Evolutionary conservation across 1,139 yeast species (phyloP).

Genomic region (Taiozyma sp.): DNA sequence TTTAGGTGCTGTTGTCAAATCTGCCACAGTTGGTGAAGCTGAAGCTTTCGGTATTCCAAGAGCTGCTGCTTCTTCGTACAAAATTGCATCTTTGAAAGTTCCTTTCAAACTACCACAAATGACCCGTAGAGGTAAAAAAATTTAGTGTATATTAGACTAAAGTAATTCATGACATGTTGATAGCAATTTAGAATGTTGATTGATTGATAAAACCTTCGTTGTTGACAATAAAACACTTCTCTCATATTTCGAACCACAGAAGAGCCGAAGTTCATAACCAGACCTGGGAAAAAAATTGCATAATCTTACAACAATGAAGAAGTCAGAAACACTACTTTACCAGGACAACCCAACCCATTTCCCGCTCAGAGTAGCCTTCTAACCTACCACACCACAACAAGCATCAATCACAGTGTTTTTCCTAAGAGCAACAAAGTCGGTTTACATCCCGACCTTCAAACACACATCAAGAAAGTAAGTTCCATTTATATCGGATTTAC

Average conservation of each 20-base stretch:
- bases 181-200: background rate
- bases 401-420: background rate
- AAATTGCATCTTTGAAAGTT: slow-evolving; percentile 78
- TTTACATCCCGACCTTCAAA: background rate
- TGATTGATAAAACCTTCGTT: no score
- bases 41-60: slow-evolving; percentile 78
- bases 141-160: background rate
- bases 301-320: background rate
- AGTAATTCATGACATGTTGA: background rate
- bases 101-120: slow-evolving; percentile 90
- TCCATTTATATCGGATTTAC: background rate
- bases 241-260: background rate
- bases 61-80: slow-evolving; percentile 59
- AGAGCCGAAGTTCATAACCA: background rate
- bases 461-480: background rate
- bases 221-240: no score
- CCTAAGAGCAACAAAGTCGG: background rate
- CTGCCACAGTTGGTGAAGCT: slow-evolving; percentile 75
- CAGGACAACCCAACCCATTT: background rate
- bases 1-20: slow-evolving; percentile 76
- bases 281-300: background rate
- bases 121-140: slow-evolving; percentile 59
- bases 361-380: background rate
- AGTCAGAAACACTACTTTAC: no score
- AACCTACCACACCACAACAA: background rate